Evolutionary conservation across 768 basidiomycete genomes (phyloP).

Genomic region (Lepiota venenata): DNA sequence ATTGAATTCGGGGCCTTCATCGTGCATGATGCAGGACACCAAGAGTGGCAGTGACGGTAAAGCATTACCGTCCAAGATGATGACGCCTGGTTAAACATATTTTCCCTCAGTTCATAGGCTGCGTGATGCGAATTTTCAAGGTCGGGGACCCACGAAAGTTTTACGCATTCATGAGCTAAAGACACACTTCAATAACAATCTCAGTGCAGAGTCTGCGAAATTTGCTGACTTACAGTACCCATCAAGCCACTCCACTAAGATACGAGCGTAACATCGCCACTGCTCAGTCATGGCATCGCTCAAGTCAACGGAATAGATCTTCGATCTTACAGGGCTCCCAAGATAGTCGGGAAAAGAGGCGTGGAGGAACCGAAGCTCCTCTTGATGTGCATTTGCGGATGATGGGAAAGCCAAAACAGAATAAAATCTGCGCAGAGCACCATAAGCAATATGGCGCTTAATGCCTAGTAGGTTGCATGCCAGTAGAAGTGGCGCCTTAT

Average conservation of each 20-base stretch:
- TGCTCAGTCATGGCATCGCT: background rate
- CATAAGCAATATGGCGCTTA: background rate
- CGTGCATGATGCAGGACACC: background rate
- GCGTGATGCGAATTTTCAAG: no score
- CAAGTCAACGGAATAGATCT: background rate
- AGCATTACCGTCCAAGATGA: background rate
- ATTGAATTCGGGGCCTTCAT: background rate
- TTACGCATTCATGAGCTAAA: background rate
- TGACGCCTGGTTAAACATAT: background rate
- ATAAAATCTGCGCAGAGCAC: background rate
- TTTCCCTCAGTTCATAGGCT: background rate
- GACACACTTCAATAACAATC: background rate
- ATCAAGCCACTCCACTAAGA: background rate
- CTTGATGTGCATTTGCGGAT: background rate
- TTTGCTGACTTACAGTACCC: background rate
- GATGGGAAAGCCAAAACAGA: background rate
- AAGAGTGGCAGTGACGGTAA: background rate
- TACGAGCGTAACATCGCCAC: background rate
- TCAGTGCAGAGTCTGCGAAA: background rate
- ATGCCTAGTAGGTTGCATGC: slow-evolving; percentile 1
- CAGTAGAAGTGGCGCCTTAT: background rate
- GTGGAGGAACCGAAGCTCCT: background rate
- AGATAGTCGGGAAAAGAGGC: background rate
- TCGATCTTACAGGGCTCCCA: background rate
- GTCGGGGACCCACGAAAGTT: background rate